Percentiles rank a stretch among this genome's conserved stretches.
Evolutionary conservation across 441 rosid genomes (phyloP).

Genomic region (Kokia cookei): DNA sequence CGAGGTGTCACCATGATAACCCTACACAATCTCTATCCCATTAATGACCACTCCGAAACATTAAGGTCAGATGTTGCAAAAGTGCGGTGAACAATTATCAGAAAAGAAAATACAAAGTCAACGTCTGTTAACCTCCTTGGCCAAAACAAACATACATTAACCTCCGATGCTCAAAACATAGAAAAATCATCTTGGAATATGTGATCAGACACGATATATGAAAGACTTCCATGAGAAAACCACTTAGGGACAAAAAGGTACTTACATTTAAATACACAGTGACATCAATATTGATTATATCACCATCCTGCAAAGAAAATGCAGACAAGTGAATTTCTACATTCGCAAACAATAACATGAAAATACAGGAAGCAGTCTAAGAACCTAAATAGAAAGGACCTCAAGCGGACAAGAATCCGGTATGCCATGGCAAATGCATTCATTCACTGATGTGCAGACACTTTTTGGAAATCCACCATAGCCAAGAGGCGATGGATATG

Average conservation of each 20-base stretch:
- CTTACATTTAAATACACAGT: constrained; percentile 81
- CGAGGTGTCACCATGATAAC: constrained; percentile 92
- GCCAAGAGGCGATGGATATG: constrained; percentile 98
- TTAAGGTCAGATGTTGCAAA: not conserved
- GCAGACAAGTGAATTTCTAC: not conserved
- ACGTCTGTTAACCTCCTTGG: not conserved
- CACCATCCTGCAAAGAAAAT: constrained; percentile 69
- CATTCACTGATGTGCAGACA: constrained; percentile 94
- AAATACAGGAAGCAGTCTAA: not conserved
- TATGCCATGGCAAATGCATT: constrained; percentile 96
- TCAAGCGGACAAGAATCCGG: constrained; percentile 87
- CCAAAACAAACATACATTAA: not conserved
- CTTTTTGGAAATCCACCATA: constrained; percentile 97
- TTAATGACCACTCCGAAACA: not conserved
- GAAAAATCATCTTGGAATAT: not conserved
- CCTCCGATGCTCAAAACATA: not conserved
- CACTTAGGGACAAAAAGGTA: not conserved
- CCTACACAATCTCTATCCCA: constrained; percentile 32
- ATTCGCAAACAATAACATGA: not conserved
- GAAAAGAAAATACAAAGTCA: not conserved
- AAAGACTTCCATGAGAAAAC: not conserved
- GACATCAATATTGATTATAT: constrained; percentile 86
- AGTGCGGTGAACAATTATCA: not conserved
- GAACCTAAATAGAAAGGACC: constrained; percentile 32
- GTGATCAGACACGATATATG: not conserved